phyloP scores from a whole-genome alignment of 805 yeast genomes.

The Candida boidinii region DNA sequence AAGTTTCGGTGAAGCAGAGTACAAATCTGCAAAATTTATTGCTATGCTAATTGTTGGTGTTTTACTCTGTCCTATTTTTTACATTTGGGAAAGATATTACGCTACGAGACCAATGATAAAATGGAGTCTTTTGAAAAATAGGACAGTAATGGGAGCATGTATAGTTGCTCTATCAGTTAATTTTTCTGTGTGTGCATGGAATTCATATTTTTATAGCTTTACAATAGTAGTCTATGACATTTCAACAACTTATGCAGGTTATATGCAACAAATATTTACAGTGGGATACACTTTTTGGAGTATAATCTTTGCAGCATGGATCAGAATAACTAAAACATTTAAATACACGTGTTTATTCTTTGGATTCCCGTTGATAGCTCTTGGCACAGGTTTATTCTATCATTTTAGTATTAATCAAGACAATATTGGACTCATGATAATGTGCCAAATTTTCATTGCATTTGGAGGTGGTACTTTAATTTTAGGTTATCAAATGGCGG shows the following conservation, averaged over 20 bases:
- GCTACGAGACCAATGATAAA: slow-evolving; percentile 19
- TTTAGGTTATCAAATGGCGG: slow-evolving; percentile 23
- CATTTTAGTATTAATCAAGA: slow-evolving; percentile 15
- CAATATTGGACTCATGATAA: slow-evolving; percentile 15
- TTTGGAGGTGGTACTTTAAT: slow-evolving; percentile 31
- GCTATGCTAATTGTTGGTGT: slow-evolving; percentile 36
- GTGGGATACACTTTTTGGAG: slow-evolving; percentile 18
- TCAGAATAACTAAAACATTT: slow-evolving; percentile 14
- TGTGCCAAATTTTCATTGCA: slow-evolving; percentile 27
- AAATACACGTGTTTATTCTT: slow-evolving; percentile 14
- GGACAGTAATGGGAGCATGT: slow-evolving; percentile 21
- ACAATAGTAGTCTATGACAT: slow-evolving; percentile 15
- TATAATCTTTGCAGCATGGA: slow-evolving; percentile 12
- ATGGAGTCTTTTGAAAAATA: slow-evolving; percentile 16
- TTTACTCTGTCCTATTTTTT: slow-evolving; percentile 24
- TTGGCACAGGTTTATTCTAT: slow-evolving; percentile 19
- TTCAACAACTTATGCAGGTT: slow-evolving; percentile 13
- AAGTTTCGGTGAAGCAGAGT: slow-evolving; percentile 21
- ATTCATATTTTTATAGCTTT: slow-evolving; percentile 13
- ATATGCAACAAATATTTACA: slow-evolving; percentile 17
- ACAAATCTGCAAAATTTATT: slow-evolving; percentile 31
- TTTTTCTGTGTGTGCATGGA: slow-evolving; percentile 18
- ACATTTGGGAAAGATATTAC: slow-evolving; percentile 26
- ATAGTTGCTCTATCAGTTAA: slow-evolving; percentile 7
- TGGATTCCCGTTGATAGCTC: slow-evolving; percentile 13